Evolutionary conservation across 306 rosid genomes (phyloP).

Genomic region (Sesbania bispinosa): DNA sequence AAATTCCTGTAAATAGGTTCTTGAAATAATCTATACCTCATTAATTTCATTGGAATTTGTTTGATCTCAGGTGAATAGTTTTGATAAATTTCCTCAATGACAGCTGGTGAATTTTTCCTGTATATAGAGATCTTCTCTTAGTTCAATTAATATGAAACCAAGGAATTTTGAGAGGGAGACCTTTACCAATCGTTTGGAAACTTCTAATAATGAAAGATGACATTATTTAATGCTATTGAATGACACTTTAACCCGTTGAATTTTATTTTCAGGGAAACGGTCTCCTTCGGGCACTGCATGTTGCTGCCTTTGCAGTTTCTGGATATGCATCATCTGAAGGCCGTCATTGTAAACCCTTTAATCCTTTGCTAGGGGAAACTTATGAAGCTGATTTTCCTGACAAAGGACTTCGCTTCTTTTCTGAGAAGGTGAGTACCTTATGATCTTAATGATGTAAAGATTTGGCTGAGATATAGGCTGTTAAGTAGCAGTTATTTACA

Average conservation of each 20-base stretch:
- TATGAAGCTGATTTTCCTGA: slow-evolving; percentile 95
- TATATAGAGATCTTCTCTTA: not conserved
- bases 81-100: slow-evolving; percentile 3
- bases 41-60: not conserved
- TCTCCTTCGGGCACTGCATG: slow-evolving; percentile 74
- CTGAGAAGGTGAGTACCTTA: slow-evolving; percentile 76
- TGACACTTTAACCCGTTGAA: slow-evolving; percentile 8
- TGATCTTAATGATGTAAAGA: slow-evolving; percentile 9
- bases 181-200: no score
- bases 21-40: not conserved
- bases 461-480: slow-evolving; percentile 5
- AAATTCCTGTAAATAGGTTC: not conserved
- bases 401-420: slow-evolving; percentile 91
- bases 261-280: slow-evolving; percentile 72
- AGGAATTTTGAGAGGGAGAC: no score
- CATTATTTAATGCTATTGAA: slow-evolving; percentile 12
- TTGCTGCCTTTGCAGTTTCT: slow-evolving; percentile 97
- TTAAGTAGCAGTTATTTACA: not conserved
- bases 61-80: not conserved
- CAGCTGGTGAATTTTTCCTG: not conserved
- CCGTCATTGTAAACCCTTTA: slow-evolving; percentile 95
- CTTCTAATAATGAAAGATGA: slow-evolving; percentile 12
- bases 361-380: slow-evolving; percentile 97
- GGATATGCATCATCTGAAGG: slow-evolving; percentile 98
- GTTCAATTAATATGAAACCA: not conserved